These are phyloP conservation scores for Stemphylium vesicarium DNA, from an alignment of 2,329 filamentous ascomycete species.

Conservation along the genomic window DNA sequence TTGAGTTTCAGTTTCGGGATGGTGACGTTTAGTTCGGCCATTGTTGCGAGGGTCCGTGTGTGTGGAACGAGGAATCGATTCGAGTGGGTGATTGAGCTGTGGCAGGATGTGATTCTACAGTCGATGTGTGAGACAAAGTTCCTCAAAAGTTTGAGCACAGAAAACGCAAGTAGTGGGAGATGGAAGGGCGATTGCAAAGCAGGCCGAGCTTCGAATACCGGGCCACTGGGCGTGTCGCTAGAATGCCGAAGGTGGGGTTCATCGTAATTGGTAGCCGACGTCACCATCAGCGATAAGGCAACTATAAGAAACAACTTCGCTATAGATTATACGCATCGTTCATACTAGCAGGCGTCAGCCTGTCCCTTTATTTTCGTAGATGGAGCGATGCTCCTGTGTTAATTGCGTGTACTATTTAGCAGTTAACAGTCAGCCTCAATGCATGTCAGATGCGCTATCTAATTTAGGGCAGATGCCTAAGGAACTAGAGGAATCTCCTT, in stretches of 20 bases:
- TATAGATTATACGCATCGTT: not conserved
- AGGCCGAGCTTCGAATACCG: not conserved
- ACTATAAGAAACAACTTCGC: not conserved
- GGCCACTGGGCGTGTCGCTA: not conserved
- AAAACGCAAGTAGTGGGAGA: not conserved
- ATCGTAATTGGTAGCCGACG: conserved; percentile 2
- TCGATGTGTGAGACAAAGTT: not conserved
- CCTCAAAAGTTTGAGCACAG: not conserved
- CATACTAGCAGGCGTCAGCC: not conserved
- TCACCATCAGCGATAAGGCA: not conserved
- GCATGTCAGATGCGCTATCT: not conserved
- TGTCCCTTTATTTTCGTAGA: no score
- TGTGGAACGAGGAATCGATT: not conserved
- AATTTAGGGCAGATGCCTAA: no score
- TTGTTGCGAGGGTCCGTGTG: conserved; percentile 19
- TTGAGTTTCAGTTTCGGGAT: conserved; percentile 72
- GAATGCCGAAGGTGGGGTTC: conserved; percentile 15
- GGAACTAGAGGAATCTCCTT: not conserved
- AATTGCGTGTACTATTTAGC: not conserved
- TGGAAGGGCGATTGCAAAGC: not conserved
- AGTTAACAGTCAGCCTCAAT: not conserved
- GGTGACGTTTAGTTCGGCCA: conserved; percentile 53
- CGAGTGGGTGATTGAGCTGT: not conserved
- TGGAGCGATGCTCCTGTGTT: not conserved
- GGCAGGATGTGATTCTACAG: not conserved